Evolutionary conservation across 2,329 filamentous ascomycete species (phyloP).

Genomic region (Corynespora cassiicola): DNA sequence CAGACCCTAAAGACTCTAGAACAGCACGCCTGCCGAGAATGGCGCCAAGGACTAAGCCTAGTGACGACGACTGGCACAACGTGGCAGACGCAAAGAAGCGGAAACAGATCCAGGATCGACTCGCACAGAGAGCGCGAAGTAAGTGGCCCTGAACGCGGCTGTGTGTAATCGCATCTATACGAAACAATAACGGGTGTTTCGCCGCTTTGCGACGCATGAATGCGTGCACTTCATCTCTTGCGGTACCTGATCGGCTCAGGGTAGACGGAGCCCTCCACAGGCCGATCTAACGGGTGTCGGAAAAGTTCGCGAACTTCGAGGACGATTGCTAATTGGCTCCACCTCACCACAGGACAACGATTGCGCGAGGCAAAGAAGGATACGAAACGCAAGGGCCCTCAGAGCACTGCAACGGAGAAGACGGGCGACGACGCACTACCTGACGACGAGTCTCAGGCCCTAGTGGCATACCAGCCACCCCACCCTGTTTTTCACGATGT

Average conservation of each 20-base stretch:
- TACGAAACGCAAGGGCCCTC: constrained; percentile 12
- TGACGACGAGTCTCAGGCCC: too few relatives aligned
- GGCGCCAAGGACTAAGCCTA: constrained; percentile 26
- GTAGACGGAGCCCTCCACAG: too few relatives aligned
- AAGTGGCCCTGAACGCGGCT: too few relatives aligned
- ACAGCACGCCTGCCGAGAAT: too few relatives aligned
- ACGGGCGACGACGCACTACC: constrained; percentile 4
- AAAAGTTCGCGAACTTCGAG: too few relatives aligned
- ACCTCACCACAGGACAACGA: constrained; percentile 10
- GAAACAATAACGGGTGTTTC: too few relatives aligned
- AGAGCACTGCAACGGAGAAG: constrained; percentile 12
- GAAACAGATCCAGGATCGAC: constrained; percentile 49
- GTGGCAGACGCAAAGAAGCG: constrained; percentile 45
- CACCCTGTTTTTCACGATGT: too few relatives aligned
- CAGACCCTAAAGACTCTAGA: too few relatives aligned
- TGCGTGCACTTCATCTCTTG: too few relatives aligned
- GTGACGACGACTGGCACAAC: constrained; percentile 40
- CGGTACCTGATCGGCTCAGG: not conserved
- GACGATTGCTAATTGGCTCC: constrained; percentile 8
- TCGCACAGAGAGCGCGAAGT: constrained; percentile 48
- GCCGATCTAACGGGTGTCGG: constrained; percentile 4
- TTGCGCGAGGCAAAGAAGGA: constrained; percentile 19
- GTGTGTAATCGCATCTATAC: too few relatives aligned
- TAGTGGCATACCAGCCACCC: too few relatives aligned
- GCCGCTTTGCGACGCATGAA: too few relatives aligned